Evolutionary conservation across 192 early-diverging fungal genomes (phyloP), one percentile per base, ranked within the genome.

Genomic region (Backusella circina): DNA sequence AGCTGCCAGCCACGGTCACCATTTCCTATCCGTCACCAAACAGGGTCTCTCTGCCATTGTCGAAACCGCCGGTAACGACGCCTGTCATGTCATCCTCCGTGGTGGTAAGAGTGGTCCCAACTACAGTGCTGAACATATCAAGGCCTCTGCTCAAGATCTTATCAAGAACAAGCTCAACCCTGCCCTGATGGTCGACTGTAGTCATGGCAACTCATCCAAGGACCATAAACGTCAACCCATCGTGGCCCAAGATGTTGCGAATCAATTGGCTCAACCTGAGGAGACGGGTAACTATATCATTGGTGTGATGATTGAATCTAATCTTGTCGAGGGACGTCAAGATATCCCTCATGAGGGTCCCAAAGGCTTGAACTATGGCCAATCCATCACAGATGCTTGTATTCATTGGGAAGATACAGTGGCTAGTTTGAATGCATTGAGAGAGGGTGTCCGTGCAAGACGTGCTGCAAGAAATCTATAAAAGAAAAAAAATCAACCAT

Each of bases 301-400:
- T 67, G 96, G 97, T 57, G 95, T 99, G n/a, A 98, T 99, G 98
- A 94, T 99, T 71, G 97, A 98, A 83, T 92, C 90, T 70, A 92
- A 98, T 74, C 79, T 99, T 39, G 89, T 91, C 33, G 96, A 97
- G 84, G 98, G 69, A 15, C 69, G 69, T 70, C 92, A 93, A 85
- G 90, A 89, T 77, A 93, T 94, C 76, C 91, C 95, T 32, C 76
- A 73, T 10, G 86, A 91, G 61, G 96, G 95, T 39, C 86, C 90
- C 16, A 84, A 90, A 72, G 82, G 84, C 41, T 87, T 97, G 30
- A 86, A 85, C 69, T 97, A 98, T 79, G 97, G 95, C 2, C 88
- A 95, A 68, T 93, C 91, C 28, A 87, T 98, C 71, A 97, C 97
- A 28, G 97, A 98, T 85, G 95, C 94, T 1, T 98, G 96, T 80